These are phyloP conservation scores for Ceratobasidium papillatum DNA, from an alignment of 1,284 basidiomycete species.

Conservation along the genomic window DNA sequence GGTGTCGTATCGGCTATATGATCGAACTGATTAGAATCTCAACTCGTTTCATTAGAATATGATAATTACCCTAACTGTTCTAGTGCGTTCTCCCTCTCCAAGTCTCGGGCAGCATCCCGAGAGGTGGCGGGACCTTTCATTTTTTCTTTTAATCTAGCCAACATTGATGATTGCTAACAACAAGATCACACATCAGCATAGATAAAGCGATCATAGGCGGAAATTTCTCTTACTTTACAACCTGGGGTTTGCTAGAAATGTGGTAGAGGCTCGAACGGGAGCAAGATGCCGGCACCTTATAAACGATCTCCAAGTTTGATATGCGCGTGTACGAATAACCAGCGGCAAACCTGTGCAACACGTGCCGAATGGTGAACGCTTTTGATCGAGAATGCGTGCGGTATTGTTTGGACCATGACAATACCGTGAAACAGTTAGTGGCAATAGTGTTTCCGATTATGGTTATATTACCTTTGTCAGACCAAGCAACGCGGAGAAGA, in stretches of 20 bases:
- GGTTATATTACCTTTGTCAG: too few relatives aligned
- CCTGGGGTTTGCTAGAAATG: too few relatives aligned
- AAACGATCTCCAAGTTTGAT: background rate
- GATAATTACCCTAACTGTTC: slow-evolving; percentile 5
- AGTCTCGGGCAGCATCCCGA: background rate
- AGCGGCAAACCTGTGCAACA: background rate
- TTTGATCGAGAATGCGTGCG: too few relatives aligned
- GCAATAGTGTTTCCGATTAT: background rate
- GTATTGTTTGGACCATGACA: background rate
- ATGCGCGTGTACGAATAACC: too few relatives aligned
- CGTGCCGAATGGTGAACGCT: too few relatives aligned
- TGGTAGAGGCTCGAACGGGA: background rate
- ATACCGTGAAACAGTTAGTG: background rate
- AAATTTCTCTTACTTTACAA: too few relatives aligned
- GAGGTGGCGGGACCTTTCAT: background rate
- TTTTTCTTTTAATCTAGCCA: background rate
- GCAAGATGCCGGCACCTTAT: background rate
- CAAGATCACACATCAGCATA: too few relatives aligned
- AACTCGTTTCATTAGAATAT: background rate
- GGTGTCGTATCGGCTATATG: slow-evolving; percentile 18
- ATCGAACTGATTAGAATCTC: background rate
- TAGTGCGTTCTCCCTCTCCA: slow-evolving; percentile 3
- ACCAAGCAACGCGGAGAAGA: too few relatives aligned
- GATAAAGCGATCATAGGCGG: too few relatives aligned
- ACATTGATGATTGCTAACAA: background rate